Evolutionary conservation across 1,284 basidiomycete genomes (phyloP).

Genomic region (Irpex lacteus): DNA sequence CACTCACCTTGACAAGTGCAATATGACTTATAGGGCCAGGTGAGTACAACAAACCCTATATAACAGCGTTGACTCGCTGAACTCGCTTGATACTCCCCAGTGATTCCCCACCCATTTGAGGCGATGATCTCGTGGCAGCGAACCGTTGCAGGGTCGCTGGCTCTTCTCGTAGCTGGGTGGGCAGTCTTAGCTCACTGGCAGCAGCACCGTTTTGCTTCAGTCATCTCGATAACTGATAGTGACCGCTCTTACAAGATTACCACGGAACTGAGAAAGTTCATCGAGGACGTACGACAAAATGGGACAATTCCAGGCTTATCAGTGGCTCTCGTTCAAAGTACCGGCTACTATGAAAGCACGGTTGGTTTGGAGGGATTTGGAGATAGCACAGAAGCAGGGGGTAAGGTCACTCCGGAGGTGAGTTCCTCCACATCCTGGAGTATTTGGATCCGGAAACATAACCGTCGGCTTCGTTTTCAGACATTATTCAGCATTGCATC

Average conservation of each 20-base stretch:
- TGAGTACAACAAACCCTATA: too few species aligned
- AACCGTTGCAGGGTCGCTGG: too few species aligned
- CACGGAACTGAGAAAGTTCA: neutral
- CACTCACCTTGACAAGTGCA: too few species aligned
- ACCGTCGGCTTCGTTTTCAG: conserved; percentile 15
- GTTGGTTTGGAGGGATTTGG: neutral
- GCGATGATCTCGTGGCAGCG: too few species aligned
- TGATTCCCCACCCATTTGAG: too few species aligned
- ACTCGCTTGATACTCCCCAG: too few species aligned
- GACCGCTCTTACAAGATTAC: neutral
- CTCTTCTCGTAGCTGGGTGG: too few species aligned
- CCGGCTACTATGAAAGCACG: conserved; percentile 4
- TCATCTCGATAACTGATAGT: neutral
- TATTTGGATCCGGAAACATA: too few species aligned
- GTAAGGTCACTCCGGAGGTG: too few species aligned
- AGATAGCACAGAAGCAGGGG: neutral
- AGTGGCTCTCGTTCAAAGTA: conserved; percentile 12
- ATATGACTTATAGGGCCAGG: too few species aligned
- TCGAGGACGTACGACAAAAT: neutral
- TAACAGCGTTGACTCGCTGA: too few species aligned
- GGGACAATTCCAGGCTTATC: conserved; percentile 1
- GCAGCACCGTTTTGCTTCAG: neutral
- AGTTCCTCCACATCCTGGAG: too few species aligned
- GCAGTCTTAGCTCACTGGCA: neutral
- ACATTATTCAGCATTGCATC: conserved; percentile 35